Percentiles rank a stretch among this genome's conserved stretches.
Conservation (phyloP, 345 rosid genomes). For the Dovyalis caffra region DNA sequence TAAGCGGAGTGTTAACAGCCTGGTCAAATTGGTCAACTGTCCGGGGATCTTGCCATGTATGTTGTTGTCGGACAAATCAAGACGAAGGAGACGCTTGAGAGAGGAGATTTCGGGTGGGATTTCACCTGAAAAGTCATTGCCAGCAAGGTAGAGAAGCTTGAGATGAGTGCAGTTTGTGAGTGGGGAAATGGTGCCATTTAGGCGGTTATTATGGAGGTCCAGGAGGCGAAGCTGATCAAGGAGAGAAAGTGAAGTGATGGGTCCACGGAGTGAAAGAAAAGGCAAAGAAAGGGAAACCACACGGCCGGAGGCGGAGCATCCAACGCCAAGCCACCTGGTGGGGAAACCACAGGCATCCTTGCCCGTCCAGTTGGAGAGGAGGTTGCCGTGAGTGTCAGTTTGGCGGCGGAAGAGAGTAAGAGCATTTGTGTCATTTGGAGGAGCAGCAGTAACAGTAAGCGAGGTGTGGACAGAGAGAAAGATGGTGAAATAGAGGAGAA, state of each 20-base stretch:
- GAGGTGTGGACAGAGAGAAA: background rate
- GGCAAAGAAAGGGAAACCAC: slow-evolving; percentile 62
- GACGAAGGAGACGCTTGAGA: slow-evolving; percentile 58
- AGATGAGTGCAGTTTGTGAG: slow-evolving; percentile 67
- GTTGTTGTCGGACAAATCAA: slow-evolving; percentile 85
- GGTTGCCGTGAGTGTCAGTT: slow-evolving; percentile 78
- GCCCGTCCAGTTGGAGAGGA: slow-evolving; percentile 81
- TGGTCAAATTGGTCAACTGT: slow-evolving; percentile 49
- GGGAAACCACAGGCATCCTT: slow-evolving; percentile 46
- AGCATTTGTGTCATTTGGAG: slow-evolving; percentile 62
- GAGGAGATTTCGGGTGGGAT: slow-evolving; percentile 61
- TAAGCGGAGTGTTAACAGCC: slow-evolving; percentile 69
- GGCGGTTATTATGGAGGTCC: slow-evolving; percentile 83
- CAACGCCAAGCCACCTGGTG: slow-evolving; percentile 71
- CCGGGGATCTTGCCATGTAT: slow-evolving; percentile 61
- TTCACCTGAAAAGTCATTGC: slow-evolving; percentile 74
- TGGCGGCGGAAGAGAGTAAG: slow-evolving; percentile 79
- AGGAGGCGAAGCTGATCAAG: slow-evolving; percentile 82
- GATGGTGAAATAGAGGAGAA: slow-evolving; percentile 8
- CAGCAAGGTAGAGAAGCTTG: slow-evolving; percentile 67
- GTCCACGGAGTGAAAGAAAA: slow-evolving; percentile 71
- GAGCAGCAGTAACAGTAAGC: slow-evolving; percentile 3
- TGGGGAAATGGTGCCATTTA: slow-evolving; percentile 64
- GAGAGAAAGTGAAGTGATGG: slow-evolving; percentile 57
- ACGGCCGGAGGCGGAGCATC: slow-evolving; percentile 57